phyloP scores from a whole-genome alignment of 768 basidiomycete genomes.

The Naganishia vaughanmartiniae region DNA sequence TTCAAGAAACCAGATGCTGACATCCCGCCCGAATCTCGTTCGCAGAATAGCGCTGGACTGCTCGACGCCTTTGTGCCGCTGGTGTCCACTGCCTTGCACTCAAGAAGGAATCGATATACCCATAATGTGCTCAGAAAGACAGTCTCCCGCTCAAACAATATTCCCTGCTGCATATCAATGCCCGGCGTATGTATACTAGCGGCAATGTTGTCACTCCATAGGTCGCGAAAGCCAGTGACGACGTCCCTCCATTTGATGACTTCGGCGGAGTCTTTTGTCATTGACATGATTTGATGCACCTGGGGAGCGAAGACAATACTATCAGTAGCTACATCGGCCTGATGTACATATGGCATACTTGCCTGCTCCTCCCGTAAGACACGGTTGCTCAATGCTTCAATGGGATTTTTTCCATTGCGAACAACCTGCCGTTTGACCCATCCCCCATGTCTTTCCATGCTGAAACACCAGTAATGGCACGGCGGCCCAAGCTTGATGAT shows the following conservation, averaged over 20 bases:
- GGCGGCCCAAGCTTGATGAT: background rate
- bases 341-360: background rate
- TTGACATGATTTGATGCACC: background rate
- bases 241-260: background rate
- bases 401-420: background rate
- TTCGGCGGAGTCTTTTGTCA: background rate
- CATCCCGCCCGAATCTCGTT: background rate
- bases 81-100: background rate
- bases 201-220: background rate
- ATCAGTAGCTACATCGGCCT: background rate
- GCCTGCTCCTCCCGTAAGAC: background rate
- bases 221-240: background rate
- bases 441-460: slow-evolving; percentile 9
- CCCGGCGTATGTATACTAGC: no score
- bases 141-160: background rate
- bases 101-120: background rate
- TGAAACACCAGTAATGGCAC: slow-evolving; percentile 1
- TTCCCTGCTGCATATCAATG: background rate
- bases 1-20: background rate
- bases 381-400: background rate
- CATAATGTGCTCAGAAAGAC: background rate
- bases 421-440: background rate
- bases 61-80: background rate
- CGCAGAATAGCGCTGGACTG: background rate
- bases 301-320: background rate